Conservation (phyloP, 805 yeast genomes). For the Diddensiella transvaalensis region DNA sequence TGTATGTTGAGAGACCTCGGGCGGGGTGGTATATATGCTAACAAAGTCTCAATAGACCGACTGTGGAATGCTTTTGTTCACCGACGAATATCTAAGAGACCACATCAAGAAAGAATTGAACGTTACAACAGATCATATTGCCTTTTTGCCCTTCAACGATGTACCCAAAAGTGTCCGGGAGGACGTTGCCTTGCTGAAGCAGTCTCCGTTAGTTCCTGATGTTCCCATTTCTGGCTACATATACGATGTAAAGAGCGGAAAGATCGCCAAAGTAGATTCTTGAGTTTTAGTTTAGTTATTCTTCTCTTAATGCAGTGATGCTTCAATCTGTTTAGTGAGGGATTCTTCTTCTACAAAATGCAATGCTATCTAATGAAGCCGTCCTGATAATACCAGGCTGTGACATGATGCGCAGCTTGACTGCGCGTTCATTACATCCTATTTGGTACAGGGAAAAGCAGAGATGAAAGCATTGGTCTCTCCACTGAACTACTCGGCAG, state of each 20-base stretch:
- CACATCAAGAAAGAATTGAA: conserved; percentile 34
- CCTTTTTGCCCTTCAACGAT: conserved; percentile 38
- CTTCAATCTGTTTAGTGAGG: too few species aligned
- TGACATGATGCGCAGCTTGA: too few species aligned
- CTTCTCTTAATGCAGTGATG: too few species aligned
- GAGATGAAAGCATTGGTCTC: too few species aligned
- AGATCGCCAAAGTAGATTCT: conserved; percentile 1
- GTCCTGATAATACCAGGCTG: too few species aligned
- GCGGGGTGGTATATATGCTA: neutral
- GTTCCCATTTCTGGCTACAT: conserved; percentile 40
- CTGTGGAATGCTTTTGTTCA: conserved; percentile 44
- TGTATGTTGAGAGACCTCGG: neutral
- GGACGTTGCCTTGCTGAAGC: conserved; percentile 35
- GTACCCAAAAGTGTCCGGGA: conserved; percentile 37
- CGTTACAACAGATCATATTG: conserved; percentile 30
- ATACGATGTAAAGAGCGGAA: conserved; percentile 39
- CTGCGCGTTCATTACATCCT: too few species aligned
- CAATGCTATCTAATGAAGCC: too few species aligned
- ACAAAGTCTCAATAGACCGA: conserved; percentile 32
- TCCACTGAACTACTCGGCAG: too few species aligned
- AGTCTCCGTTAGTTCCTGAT: conserved; percentile 34
- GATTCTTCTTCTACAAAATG: too few species aligned
- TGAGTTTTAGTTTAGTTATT: too few species aligned
- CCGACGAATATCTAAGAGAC: conserved; percentile 33
- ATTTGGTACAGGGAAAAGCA: too few species aligned